Evolutionary conservation across 164 flowering plant species (phyloP).

Genomic region (Magnolia officinalis): DNA sequence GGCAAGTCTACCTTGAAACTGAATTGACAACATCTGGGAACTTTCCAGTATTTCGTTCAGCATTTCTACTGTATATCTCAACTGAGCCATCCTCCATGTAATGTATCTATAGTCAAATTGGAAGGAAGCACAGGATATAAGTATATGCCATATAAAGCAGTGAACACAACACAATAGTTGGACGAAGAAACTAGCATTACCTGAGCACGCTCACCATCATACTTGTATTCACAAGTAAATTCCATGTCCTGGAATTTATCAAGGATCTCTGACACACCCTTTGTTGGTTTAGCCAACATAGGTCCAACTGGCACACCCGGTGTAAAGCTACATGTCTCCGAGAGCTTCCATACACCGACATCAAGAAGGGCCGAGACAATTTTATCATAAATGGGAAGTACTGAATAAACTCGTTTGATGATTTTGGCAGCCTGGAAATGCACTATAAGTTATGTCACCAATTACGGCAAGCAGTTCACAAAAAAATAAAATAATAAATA

Average conservation of each 20-base stretch:
- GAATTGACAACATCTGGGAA: conserved; percentile 84
- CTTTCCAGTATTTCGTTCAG: conserved; percentile 91
- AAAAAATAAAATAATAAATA: not conserved
- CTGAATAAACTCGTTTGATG: conserved; percentile 86
- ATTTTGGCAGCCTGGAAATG: conserved; percentile 76
- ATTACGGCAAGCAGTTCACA: not conserved
- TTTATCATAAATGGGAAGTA: conserved; percentile 85
- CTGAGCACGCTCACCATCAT: conserved; percentile 99
- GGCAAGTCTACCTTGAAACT: conserved; percentile 50
- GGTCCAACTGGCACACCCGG: conserved; percentile 94
- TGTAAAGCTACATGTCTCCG: conserved; percentile 66
- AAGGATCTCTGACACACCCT: conserved; percentile 83
- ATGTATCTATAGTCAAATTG: conserved; percentile 56
- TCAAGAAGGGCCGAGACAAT: conserved; percentile 73
- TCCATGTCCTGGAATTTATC: conserved; percentile 87
- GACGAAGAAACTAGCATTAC: conserved; percentile 28
- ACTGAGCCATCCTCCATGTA: conserved; percentile 81
- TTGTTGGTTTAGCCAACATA: conserved; percentile 97
- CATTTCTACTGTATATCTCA: conserved; percentile 97
- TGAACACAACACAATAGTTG: not conserved
- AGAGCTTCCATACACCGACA: conserved; percentile 78
- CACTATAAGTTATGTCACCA: conserved; percentile 2
- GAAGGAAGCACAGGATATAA: conserved; percentile 10
- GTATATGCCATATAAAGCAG: not conserved
- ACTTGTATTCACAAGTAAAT: conserved; percentile 96